Conservation (phyloP, 1,139 yeast genomes). For the Scheffersomyces quercinus region DNA sequence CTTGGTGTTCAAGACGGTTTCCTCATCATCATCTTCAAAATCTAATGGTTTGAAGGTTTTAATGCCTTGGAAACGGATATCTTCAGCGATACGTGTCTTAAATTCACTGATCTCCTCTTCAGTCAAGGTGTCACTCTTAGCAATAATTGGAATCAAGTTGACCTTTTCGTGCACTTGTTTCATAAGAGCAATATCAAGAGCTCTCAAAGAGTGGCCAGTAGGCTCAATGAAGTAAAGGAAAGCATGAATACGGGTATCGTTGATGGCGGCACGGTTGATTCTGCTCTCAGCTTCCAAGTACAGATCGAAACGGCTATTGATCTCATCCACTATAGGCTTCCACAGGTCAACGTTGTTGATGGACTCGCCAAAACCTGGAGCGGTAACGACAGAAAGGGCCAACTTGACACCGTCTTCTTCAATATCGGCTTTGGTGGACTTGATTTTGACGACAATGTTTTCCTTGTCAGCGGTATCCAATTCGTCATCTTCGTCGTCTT, state of each 20-base stretch:
- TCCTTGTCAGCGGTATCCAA: slow-evolving; percentile 15
- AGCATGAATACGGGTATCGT: slow-evolving; percentile 84
- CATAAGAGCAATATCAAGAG: slow-evolving; percentile 89
- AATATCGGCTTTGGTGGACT: slow-evolving; percentile 68
- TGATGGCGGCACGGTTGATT: slow-evolving; percentile 70
- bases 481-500: slow-evolving; percentile 14
- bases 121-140: slow-evolving; percentile 91
- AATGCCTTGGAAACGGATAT: slow-evolving; percentile 74
- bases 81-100: slow-evolving; percentile 74
- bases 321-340: slow-evolving; percentile 91
- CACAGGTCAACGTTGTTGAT: slow-evolving; percentile 88
- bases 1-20: slow-evolving; percentile 63
- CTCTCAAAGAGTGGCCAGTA: slow-evolving; percentile 89
- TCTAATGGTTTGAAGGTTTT: slow-evolving; percentile 77
- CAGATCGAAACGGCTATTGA: slow-evolving; percentile 81
- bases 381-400: slow-evolving; percentile 79
- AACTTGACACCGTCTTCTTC: slow-evolving; percentile 94
- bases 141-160: slow-evolving; percentile 90
- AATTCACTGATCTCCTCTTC: slow-evolving; percentile 80
- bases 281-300: slow-evolving; percentile 90
- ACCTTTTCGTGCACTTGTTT: slow-evolving; percentile 87
- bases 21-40: slow-evolving; percentile 87
- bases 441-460: slow-evolving; percentile 52
- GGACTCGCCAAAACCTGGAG: slow-evolving; percentile 94
- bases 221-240: slow-evolving; percentile 92